Evolutionary conservation across 2,329 filamentous ascomycete species (phyloP).

Genomic region (Microsporum audouinii): DNA sequence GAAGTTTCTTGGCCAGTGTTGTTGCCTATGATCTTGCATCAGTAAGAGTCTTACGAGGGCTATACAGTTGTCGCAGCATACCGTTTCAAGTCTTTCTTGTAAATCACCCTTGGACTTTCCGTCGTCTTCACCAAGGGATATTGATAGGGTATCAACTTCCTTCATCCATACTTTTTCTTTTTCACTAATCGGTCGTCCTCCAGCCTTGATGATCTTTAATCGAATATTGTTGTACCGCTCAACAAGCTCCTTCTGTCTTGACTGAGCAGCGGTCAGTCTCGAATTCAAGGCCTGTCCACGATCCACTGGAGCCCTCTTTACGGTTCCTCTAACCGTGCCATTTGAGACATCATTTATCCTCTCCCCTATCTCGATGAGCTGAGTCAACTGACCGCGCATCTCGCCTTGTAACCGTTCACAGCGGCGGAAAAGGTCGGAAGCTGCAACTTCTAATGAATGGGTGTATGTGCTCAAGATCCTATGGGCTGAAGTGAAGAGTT

Average conservation of each 20-base stretch:
- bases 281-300: conserved; percentile 28
- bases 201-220: conserved; percentile 32
- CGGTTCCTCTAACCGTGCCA: conserved; percentile 15
- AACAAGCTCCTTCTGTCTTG: conserved; percentile 31
- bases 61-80: conserved; percentile 14
- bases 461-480: conserved; percentile 38
- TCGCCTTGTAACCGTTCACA: conserved; percentile 39
- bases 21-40: conserved; percentile 22
- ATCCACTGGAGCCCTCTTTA: conserved; percentile 22
- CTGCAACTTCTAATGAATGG: conserved; percentile 35
- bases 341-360: conserved; percentile 34
- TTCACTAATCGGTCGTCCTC: conserved; percentile 35
- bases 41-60: background rate
- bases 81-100: conserved; percentile 29
- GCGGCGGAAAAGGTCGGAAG: conserved; percentile 42
- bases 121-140: conserved; percentile 25
- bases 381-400: conserved; percentile 37
- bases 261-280: conserved; percentile 31
- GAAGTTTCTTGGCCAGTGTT: conserved; percentile 27
- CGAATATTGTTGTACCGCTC: conserved; percentile 36
- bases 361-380: conserved; percentile 36
- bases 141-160: conserved; percentile 33
- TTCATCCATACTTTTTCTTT: conserved; percentile 37
- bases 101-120: conserved; percentile 11
- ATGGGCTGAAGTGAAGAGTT: conserved; percentile 38